Base-by-base conservation (phyloP, 768 basidiomycete species). In the Panus rudis region DNA sequence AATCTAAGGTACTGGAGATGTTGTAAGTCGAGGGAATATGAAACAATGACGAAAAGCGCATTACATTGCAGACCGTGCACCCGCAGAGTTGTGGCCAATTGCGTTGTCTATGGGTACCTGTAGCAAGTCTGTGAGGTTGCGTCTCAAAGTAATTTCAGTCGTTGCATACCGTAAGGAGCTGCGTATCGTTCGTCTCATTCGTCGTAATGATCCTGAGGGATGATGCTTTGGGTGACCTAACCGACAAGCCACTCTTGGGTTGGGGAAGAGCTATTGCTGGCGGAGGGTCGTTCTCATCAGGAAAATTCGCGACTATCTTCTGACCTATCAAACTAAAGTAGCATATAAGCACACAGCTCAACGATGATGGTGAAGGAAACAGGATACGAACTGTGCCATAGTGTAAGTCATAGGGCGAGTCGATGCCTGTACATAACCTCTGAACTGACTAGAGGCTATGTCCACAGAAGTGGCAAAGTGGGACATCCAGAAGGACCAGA, bases 201-300 rank as follows among this genome's bases (percentile, higher is more conserved):
- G 49, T 48, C 3, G 51, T 52, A 37, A 50, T 41, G 30, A 53
- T 48, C 17, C 49, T 45, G 26, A 53, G 35, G 2, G 48, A 46
- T 7, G 49, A 39, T 5, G 51, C 46, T 38, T 48, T 48, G 31
- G 43, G 25, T 14, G 45, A 41, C 19, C 51, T 40, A 13, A 52
- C 33, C 23, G 47, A 30, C 6, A 52, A 42, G 16, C 51, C 45
- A 4, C 40, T 39, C 12, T 46, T 45, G 24, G 37, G 17, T 4
- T 21, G 34, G 4, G 42, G 14, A 13, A n/a, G 21, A 17, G 45
- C 25, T 20, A 32, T 20, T n/a, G 26, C 21, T 7, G 35, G 19
- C 24, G 37, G 19, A 13, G 40, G 43, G 6, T 32, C 10, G 19
- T 49, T 43, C 11, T 27, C 30, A n/a, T 42, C 38, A 12, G 38